Evolutionary conservation across 2,329 filamentous ascomycete species (phyloP).

Genomic region (Alternaria incomplexa): DNA sequence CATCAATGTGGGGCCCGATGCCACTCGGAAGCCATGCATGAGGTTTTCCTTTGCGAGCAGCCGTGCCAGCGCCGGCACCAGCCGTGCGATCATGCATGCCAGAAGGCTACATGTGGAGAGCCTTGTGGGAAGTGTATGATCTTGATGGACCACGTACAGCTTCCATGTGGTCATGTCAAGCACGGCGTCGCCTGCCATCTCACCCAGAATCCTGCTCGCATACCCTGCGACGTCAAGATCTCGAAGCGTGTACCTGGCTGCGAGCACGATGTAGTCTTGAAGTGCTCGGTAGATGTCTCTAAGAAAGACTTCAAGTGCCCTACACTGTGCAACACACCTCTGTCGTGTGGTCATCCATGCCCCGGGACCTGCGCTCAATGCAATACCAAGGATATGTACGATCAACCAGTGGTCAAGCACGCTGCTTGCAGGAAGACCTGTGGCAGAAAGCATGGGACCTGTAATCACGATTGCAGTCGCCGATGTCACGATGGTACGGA

Average conservation of each 20-base stretch:
- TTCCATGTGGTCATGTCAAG: constrained; percentile 39
- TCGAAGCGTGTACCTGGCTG: constrained; percentile 61
- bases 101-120: constrained; percentile 38
- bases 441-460: constrained; percentile 34
- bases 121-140: constrained; percentile 32
- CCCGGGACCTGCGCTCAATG: constrained; percentile 58
- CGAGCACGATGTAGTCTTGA: constrained; percentile 58
- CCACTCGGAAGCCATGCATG: constrained; percentile 40
- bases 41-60: constrained; percentile 30
- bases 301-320: constrained; percentile 55
- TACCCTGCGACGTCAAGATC: constrained; percentile 60
- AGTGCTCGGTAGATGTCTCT: constrained; percentile 59
- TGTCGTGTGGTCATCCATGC: constrained; percentile 67
- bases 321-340: constrained; percentile 52
- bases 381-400: constrained; percentile 42
- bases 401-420: constrained; percentile 12
- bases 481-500: constrained; percentile 34
- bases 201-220: constrained; percentile 18
- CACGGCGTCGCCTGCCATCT: constrained; percentile 16
- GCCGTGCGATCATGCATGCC: constrained; percentile 36
- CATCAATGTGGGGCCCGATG: constrained; percentile 37
- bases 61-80: constrained; percentile 31
- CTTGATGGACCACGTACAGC: constrained; percentile 21
- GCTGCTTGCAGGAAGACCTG: constrained; percentile 28
- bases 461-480: constrained; percentile 35